phyloP scores from a whole-genome alignment of 73 alveolate species.

The Tetrahymena thermophila region DNA sequence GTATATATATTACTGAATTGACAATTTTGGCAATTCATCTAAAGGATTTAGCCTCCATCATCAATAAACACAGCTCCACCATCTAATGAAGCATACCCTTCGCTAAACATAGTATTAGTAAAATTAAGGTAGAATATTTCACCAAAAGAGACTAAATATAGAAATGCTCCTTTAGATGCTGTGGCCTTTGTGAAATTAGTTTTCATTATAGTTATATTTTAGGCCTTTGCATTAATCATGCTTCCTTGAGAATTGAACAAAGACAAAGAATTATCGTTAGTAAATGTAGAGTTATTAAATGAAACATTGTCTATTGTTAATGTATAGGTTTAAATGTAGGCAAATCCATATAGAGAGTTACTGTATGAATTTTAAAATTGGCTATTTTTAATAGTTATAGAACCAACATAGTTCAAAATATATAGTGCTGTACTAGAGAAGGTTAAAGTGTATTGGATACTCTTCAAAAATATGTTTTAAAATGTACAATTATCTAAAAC shows the following conservation, averaged over 20 bases:
- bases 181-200: neutral
- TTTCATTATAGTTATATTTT: neutral
- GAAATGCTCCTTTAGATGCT: neutral
- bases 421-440: neutral
- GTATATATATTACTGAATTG: neutral
- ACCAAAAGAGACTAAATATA: neutral
- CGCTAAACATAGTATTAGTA: no score
- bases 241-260: neutral
- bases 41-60: no score
- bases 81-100: no score
- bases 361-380: neutral
- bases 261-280: neutral
- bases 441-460: neutral
- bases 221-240: neutral
- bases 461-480: neutral
- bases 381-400: neutral
- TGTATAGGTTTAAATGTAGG: neutral
- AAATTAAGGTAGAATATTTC: no score
- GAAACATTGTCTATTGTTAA: neutral
- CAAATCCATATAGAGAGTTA: neutral
- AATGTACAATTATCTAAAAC: neutral
- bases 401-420: neutral
- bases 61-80: no score
- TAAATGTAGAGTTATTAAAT: neutral
- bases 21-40: neutral